Evolutionary conservation across 2,329 filamentous ascomycete genomes (phyloP).

Genomic region (Emmonsiellopsis sp.): DNA sequence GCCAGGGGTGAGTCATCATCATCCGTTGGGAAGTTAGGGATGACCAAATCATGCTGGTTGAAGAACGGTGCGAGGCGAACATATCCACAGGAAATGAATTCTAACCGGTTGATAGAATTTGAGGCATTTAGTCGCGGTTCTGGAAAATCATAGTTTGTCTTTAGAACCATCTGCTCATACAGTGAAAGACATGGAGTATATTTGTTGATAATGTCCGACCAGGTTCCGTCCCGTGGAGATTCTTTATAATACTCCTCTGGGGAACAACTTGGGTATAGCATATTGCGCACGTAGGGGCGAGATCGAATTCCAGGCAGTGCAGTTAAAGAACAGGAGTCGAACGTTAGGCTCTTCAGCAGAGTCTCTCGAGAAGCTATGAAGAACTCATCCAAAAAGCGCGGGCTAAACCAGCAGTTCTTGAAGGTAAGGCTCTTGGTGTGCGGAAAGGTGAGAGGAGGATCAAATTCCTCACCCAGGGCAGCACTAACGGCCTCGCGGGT

Average conservation of each 20-base stretch:
- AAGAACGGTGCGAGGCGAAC: conserved; percentile 34
- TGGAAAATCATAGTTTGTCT: conserved; percentile 12
- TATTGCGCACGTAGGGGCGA: conserved; percentile 5
- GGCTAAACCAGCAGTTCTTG: conserved; percentile 61
- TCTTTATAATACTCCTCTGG: conserved; percentile 24
- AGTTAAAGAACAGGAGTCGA: conserved; percentile 59
- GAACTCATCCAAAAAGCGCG: conserved; percentile 47
- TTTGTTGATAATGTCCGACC: conserved; percentile 41
- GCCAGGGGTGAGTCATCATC: neutral
- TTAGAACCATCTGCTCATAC: conserved; percentile 23
- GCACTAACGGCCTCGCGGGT: conserved; percentile 12
- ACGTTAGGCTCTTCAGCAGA: conserved; percentile 44
- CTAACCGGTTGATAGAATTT: conserved; percentile 31
- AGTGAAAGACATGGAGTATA: conserved; percentile 42
- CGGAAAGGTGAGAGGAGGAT: conserved; percentile 43
- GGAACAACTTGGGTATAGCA: conserved; percentile 5
- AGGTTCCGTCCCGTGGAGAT: conserved; percentile 37
- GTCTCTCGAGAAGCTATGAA: conserved; percentile 40
- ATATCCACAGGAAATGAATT: conserved; percentile 56
- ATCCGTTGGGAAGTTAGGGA: conserved; percentile 11
- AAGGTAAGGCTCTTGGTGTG: conserved; percentile 52
- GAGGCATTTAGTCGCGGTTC: conserved; percentile 12
- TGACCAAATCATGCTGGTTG: conserved; percentile 27
- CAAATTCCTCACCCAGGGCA: neutral
- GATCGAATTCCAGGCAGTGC: conserved; percentile 26